Evolutionary conservation across 352 stramenopile genomes (phyloP).

Genomic region (Aphanomyces astaci): DNA sequence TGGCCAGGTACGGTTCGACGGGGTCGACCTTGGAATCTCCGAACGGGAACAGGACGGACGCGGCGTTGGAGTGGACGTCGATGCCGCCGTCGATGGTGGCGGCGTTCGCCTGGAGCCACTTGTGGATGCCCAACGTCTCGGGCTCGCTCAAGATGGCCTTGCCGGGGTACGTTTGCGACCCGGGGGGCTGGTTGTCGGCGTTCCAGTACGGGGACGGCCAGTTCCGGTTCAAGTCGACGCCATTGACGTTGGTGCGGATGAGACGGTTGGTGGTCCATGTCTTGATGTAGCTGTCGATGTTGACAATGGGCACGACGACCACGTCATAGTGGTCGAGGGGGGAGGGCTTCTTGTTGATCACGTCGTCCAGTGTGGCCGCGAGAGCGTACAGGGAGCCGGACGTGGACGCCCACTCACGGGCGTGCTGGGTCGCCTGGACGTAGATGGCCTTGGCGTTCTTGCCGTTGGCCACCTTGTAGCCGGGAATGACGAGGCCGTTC

Average conservation of each 20-base stretch:
- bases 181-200: constrained; percentile 19
- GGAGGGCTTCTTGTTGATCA: not conserved
- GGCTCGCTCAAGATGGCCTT: constrained; percentile 25
- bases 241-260: constrained; percentile 23
- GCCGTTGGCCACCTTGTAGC: constrained; percentile 29
- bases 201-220: constrained; percentile 27
- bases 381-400: not conserved
- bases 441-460: constrained; percentile 8
- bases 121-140: constrained; percentile 28
- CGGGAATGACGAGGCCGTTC: constrained; percentile 26
- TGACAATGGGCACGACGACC: constrained; percentile 7
- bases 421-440: not conserved
- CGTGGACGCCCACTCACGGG: not conserved
- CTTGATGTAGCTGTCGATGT: constrained; percentile 1
- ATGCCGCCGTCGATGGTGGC: constrained; percentile 25
- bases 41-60: constrained; percentile 28
- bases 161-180: constrained; percentile 27
- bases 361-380: not conserved
- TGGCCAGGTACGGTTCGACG: constrained; percentile 24
- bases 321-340: constrained; percentile 20
- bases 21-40: constrained; percentile 25
- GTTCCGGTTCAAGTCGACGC: constrained; percentile 33
- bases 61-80: constrained; percentile 28
- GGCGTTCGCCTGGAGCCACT: constrained; percentile 26
- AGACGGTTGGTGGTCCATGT: constrained; percentile 14